These are phyloP conservation scores for Trichoderma harzianum DNA, from an alignment of 2,329 filamentous ascomycete species.

Conservation along the genomic window DNA sequence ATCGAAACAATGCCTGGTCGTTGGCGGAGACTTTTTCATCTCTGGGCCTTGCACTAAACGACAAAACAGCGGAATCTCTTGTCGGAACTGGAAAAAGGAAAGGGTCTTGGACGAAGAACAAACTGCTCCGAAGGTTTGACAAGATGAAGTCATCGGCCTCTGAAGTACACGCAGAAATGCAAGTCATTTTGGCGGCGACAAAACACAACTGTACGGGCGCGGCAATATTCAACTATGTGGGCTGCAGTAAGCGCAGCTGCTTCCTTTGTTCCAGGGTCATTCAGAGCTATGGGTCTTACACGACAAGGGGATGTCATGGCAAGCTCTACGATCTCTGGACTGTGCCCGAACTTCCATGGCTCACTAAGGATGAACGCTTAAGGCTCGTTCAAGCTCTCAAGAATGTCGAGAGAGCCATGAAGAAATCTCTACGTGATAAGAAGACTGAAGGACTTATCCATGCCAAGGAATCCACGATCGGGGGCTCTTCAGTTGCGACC, in stretches of 20 bases:
- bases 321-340: conserved; percentile 7
- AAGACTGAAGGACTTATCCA: neutral
- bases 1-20: neutral
- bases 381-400: neutral
- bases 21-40: neutral
- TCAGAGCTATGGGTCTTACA: neutral
- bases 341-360: neutral
- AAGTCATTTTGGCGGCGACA: neutral
- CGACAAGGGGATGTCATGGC: conserved; percentile 4
- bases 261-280: neutral
- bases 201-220: neutral
- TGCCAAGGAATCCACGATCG: neutral
- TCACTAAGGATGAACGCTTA: neutral
- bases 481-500: neutral
- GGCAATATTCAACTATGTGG: neutral
- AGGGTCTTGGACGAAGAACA: neutral
- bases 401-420: neutral
- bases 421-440: neutral
- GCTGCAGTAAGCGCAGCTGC: conserved; percentile 10
- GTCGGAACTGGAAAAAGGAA: neutral
- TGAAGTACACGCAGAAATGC: neutral
- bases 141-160: neutral
- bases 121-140: neutral
- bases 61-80: neutral
- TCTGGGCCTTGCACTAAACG: neutral